Evolutionary conservation across 768 basidiomycete genomes (phyloP).

Genomic region (Suillus tomentosus): DNA sequence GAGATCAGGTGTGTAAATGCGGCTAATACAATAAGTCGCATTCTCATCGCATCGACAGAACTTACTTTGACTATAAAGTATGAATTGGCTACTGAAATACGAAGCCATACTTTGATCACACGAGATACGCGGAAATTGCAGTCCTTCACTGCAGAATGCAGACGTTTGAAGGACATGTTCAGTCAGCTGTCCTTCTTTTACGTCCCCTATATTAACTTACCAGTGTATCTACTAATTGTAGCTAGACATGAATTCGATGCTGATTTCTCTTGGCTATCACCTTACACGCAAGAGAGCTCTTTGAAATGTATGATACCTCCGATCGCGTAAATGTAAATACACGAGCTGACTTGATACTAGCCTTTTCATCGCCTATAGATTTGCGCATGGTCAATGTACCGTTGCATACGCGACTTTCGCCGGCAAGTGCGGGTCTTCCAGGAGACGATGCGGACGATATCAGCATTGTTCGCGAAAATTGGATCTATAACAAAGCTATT

Average conservation of each 20-base stretch:
- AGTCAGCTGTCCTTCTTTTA: constrained; percentile 36
- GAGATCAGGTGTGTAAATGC: constrained; percentile 41
- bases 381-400: constrained; percentile 52
- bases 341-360: constrained; percentile 6
- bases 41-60: constrained; percentile 35
- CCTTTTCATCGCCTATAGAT: constrained; percentile 35
- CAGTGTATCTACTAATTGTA: background rate
- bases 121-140: constrained; percentile 50
- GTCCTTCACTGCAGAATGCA: constrained; percentile 54
- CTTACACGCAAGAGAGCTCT: constrained; percentile 1
- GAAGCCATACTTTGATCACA: constrained; percentile 47
- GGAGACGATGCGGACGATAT: constrained; percentile 65
- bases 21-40: constrained; percentile 6
- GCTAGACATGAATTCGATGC: constrained; percentile 5
- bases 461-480: constrained; percentile 60
- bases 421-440: constrained; percentile 59
- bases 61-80: constrained; percentile 53
- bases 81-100: constrained; percentile 37
- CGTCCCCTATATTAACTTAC: background rate
- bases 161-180: constrained; percentile 51
- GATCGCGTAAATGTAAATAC: background rate
- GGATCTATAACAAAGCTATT: constrained; percentile 53
- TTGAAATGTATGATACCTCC: constrained; percentile 3
- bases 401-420: constrained; percentile 56
- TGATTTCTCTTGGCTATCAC: constrained; percentile 3